A percentile compares a stretch with the other conserved stretches of the same genome.
These are phyloP conservation scores for Trichoderma orchidacearum DNA, from an alignment of 495 filamentous ascomycete genomes.

Conservation along the genomic window DNA sequence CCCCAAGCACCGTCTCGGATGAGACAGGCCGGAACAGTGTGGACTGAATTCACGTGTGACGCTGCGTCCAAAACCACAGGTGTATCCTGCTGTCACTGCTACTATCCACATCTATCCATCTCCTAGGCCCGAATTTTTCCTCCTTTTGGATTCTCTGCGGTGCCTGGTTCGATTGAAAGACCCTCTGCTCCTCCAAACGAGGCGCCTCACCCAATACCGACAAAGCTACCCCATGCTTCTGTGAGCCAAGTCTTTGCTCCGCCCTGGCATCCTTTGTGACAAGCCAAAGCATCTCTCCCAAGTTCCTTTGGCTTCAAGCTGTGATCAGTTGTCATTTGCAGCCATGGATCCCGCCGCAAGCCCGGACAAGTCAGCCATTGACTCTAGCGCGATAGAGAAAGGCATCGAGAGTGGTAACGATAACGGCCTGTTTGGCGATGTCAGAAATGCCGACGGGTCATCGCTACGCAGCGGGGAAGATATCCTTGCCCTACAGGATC, in stretches of 20 bases:
- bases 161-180: neutral
- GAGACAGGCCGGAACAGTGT: neutral
- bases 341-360: neutral
- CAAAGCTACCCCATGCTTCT: neutral
- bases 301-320: too few species aligned
- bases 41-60: neutral
- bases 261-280: too few species aligned
- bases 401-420: neutral
- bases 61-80: neutral
- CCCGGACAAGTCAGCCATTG: neutral
- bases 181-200: neutral
- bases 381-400: neutral
- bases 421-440: neutral
- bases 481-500: slow-evolving; percentile 33
- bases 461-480: slow-evolving; percentile 25
- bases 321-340: neutral
- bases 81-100: too few species aligned
- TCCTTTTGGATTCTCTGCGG: too few species aligned
- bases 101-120: too few species aligned
- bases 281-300: too few species aligned
- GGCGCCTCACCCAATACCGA: too few species aligned
- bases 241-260: neutral
- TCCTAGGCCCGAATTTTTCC: too few species aligned
- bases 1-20: neutral
- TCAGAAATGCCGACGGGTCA: slow-evolving; percentile 3